A percentile compares a stretch with the other conserved stretches of the same genome.
Conservation (phyloP, 345 rosid species). For the Cardiospermum halicacabum region DNA sequence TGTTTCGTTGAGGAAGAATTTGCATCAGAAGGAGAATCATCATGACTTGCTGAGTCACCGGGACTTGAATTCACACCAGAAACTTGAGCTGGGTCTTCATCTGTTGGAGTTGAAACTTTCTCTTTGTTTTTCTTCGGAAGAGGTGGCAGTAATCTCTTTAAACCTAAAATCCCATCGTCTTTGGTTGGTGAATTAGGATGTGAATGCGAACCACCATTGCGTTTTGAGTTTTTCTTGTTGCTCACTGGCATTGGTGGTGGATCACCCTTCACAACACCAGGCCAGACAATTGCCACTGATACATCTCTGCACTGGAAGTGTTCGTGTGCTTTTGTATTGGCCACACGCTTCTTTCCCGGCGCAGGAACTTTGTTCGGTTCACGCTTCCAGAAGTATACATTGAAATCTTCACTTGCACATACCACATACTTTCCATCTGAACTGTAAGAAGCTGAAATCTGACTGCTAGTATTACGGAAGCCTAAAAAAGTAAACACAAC, state of each 20-base stretch:
- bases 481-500: constrained; percentile 39
- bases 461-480: constrained; percentile 73
- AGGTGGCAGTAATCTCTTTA: constrained; percentile 64
- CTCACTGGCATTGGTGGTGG: constrained; percentile 42
- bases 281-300: constrained; percentile 83
- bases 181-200: constrained; percentile 38
- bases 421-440: constrained; percentile 61
- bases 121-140: constrained; percentile 76
- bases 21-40: constrained; percentile 20
- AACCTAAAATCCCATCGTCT: constrained; percentile 30
- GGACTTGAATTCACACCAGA: constrained; percentile 35
- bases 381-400: constrained; percentile 75
- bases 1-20: constrained; percentile 17
- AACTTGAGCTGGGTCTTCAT: constrained; percentile 33
- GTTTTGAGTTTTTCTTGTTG: constrained; percentile 50
- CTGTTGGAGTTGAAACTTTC: constrained; percentile 30
- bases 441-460: constrained; percentile 81
- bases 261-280: constrained; percentile 62
- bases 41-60: constrained; percentile 33
- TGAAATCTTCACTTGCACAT: constrained; percentile 83
- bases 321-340: constrained; percentile 50
- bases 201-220: constrained; percentile 21
- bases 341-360: constrained; percentile 36
- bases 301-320: constrained; percentile 78
- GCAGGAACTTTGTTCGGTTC: constrained; percentile 39